Evolutionary conservation across 495 filamentous ascomycete genomes (phyloP), one percentile per base, ranked within the genome.

Genomic region (Neurospora cerealis): DNA sequence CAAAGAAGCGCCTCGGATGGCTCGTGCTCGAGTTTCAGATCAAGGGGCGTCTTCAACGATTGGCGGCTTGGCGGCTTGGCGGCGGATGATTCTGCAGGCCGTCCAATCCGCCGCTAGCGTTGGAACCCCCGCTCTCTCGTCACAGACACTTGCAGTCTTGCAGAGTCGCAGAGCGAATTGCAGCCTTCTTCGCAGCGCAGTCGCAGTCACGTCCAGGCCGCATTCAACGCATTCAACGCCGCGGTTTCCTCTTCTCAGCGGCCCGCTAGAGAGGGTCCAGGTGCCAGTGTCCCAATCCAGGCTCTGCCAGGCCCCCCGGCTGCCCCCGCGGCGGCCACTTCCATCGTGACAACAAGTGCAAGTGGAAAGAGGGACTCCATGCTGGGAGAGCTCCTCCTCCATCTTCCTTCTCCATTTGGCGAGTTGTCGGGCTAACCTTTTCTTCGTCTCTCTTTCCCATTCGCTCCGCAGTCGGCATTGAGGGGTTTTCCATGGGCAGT

Each of bases 1-100:
- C 78, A 74, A 74, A 76, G 74, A 79, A 79, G 79, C 79, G 79
- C 79, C 74, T 46, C 34, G 42, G 24, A 46, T 79, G 78, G 77
- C 70, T 74, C 73, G 77, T 77, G 79, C 78, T 77, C 69, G 46
- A 6, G 42, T 78, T 42, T 77, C 9, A 9, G 10, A 10, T 39
- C 75, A 75, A 62, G 75, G 74, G 73, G 42, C 32, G 13, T 32
- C 62, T 46, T 34, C 69, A 74, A 73, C 75, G 78, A 81, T 81
- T 78, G 8, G 42, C 19, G 42, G 42, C 19, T 41, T 40, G 78
- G 78, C 73, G 73, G 78, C 69, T 72, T 74, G 69, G 71, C 24
- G 37, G 70, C 42, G 74, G 39, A 69, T 70, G 17, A n/a, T 69
- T 62, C 70, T 66, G 28, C 39, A 69, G 78, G 70, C 75, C 69